Evolutionary conservation across 495 filamentous ascomycete genomes (phyloP), one percentile per base, ranked within the genome.

Genomic region (Penicillium bialowiezense): DNA sequence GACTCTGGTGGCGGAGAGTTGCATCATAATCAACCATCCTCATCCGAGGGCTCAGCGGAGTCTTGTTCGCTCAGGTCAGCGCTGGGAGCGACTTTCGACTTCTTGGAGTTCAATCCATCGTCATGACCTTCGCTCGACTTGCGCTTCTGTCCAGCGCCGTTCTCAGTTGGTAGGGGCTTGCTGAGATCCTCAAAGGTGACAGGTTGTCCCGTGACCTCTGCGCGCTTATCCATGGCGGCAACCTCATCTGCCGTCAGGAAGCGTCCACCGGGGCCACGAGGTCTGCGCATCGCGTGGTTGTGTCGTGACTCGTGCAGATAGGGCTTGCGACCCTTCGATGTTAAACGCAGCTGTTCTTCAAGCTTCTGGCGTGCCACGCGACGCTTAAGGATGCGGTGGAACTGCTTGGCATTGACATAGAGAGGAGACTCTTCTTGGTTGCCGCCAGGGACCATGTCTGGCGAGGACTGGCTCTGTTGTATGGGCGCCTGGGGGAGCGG

Each of bases 181-280:
- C 71, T 69, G 37, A 65, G 59, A n/a, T 64, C 67, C 8, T 51
- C 37, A 3, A 48, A 52, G 24, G 48, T 44, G 14, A 55, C 63
- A 21, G 56, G 57, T 40, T 68, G 64, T 21, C 67, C 64, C 2
- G 58, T 45, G 23, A 45, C 59, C 5, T 53, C 55, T 12, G 44
- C 48, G 35, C 68, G 68, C 50, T 76, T 81, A 58, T 97, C 93
- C 73, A 97, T 93, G 32, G 87, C 85, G 6, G 88, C 88, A 15
- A 97, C 93, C 63, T 98, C 93, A 34, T 99, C 93, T n/a, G 93
- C 92, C 0, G 93, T 99, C 69, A 99, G 69, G 77, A 99, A 99
- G 26, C 93, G 82, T 29, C 93, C 93, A 39, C 93, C 93, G n/a
- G 93, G 93, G 9, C 93, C 93, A 63, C 93, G 84, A 18, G 93